A percentile compares a stretch with the other conserved stretches of the same genome.
Conservation (phyloP, 2,329 filamentous ascomycete genomes). For the Fusarium sterilihyphosum region DNA sequence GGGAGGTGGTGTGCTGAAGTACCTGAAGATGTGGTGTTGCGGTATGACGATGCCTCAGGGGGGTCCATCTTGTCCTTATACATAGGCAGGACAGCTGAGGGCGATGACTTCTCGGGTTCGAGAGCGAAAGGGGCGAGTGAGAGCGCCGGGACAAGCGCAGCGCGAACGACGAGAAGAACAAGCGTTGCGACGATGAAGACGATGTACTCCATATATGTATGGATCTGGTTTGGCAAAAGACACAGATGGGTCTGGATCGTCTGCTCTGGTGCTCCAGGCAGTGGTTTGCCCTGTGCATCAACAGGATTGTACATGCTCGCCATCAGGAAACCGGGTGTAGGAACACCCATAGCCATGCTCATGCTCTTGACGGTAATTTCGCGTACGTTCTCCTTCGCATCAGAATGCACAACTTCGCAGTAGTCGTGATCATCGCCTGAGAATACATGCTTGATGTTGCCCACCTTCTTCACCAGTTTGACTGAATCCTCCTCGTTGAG, state of each 20-base stretch:
- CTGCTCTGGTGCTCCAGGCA: conserved; percentile 53
- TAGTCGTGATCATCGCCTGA: conserved; percentile 99
- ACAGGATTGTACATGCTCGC: conserved; percentile 94
- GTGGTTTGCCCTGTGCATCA: conserved; percentile 64
- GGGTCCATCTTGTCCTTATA: conserved; percentile 65
- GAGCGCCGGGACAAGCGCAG: conserved; percentile 66
- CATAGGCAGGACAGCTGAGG: conserved; percentile 50
- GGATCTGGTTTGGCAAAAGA: conserved; percentile 86
- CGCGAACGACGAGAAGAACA: conserved; percentile 61
- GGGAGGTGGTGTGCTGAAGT: conserved; percentile 39
- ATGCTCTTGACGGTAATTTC: conserved; percentile 97
- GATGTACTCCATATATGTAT: conserved; percentile 83
- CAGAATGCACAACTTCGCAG: conserved; percentile 85
- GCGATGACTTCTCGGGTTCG: conserved; percentile 48
- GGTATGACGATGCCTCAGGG: conserved; percentile 39
- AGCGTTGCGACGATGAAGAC: conserved; percentile 66
- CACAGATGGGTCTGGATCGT: conserved; percentile 92
- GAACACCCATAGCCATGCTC: conserved; percentile 96
- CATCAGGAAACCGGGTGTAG: conserved; percentile 86
- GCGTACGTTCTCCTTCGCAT: conserved; percentile 69
- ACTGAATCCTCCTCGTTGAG: conserved; percentile 80
- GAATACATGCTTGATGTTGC: conserved; percentile 86
- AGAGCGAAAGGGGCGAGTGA: conserved; percentile 64
- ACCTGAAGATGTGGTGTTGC: conserved; percentile 36
- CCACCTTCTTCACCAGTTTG: conserved; percentile 79